Percentiles rank a stretch among this genome's conserved stretches.
phyloP scores from a whole-genome alignment of 139 green algal genomes.

The Chlamydomonas urium region DNA sequence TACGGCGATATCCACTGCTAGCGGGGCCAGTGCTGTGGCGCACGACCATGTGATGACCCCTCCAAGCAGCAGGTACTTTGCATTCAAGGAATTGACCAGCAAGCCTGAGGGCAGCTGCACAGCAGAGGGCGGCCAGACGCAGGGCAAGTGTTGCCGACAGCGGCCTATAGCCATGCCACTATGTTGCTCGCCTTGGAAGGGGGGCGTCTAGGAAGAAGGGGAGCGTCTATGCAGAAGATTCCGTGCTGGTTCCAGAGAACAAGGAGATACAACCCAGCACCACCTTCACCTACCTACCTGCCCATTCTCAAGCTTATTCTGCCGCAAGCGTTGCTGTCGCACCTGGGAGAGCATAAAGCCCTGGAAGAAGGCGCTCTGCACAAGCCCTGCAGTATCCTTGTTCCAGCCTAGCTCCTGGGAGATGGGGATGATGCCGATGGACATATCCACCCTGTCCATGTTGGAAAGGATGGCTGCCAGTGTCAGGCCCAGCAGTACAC shows the following conservation, averaged over 20 bases:
- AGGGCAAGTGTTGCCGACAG: no score
- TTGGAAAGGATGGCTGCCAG: constrained; percentile 8
- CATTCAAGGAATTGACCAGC: background rate
- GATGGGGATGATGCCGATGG: constrained; percentile 95
- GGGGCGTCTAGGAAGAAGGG: no score
- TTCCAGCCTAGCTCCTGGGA: constrained; percentile 77
- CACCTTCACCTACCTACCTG: no score
- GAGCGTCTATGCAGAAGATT: no score
- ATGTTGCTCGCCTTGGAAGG: no score
- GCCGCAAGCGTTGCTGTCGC: no score
- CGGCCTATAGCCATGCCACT: no score
- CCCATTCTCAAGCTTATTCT: no score
- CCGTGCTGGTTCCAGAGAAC: no score
- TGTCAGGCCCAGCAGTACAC: background rate
- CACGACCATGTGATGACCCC: constrained; percentile 24
- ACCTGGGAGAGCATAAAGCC: constrained; percentile 84
- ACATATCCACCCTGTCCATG: constrained; percentile 94
- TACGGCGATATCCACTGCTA: constrained; percentile 55
- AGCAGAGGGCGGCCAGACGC: background rate
- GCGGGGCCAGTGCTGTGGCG: constrained; percentile 83
- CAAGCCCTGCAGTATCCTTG: constrained; percentile 80
- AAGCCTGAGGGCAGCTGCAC: constrained; percentile 6
- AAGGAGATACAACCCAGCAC: no score
- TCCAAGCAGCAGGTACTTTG: background rate
- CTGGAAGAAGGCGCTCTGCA: constrained; percentile 98